Evolutionary conservation across 768 basidiomycete species (phyloP), one percentile per base, ranked within the genome.

Genomic region (Boletus edulis): DNA sequence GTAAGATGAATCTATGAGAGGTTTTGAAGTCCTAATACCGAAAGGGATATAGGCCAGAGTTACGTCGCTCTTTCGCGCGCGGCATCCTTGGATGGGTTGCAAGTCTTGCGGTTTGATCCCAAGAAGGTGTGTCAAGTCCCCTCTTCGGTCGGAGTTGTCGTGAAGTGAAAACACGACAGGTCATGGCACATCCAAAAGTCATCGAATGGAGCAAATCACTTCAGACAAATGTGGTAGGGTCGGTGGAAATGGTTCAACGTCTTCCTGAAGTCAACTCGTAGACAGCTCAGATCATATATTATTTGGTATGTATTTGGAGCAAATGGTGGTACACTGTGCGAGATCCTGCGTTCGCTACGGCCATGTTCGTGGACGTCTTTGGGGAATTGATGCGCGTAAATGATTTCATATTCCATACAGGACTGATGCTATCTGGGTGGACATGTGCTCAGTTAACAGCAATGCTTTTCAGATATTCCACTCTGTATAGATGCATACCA

Each of bases 61-160:
- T 79, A 79, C 17, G 78, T 81, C 14, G 77, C 77, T 1, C 69
- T 81, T 22, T 82, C 81, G 5, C 76, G 81, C 3, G 81, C 81
- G 5, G 76, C 80, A 13, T 75, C 78, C 1, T 66, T 83, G 55
- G 79, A 81, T 0, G 81, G 82, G 5, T 67, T 83, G 46, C 81
- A 83, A 55, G 79, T 83, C 7, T 60, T 83, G 20, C 68, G 77
- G 9, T 83, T 83, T 58, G 78, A 81, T 55, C 72, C 77, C 1
- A 78, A 72, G 63, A 82, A 80, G 71, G 81, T 81, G 22, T 8
- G 64, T 54, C n/a, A 7, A 31, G 1, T 24, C 11, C 8, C 7
- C 3, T 22, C 20, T 17, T 41, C 8, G 4, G 2, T 34, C 9
- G 17, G 10, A 40, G 11, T 17, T 34, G 9, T 45, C 3, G 17